Evolutionary conservation across 176 grass and related monocot species (phyloP).

Genomic region (Oryza longistaminata): DNA sequence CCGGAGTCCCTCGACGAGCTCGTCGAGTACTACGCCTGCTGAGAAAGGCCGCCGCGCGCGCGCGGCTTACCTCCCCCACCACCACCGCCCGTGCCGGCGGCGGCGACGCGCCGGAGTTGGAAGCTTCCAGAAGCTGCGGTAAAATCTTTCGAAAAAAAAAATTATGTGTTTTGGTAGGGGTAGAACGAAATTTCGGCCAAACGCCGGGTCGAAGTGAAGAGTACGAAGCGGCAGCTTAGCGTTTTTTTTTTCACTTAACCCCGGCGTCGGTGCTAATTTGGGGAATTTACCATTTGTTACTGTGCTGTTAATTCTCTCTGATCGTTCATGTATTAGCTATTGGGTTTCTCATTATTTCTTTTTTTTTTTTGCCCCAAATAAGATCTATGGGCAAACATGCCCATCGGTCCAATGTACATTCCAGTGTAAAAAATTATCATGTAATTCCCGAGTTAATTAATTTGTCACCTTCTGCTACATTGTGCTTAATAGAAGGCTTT

Average conservation of each 20-base stretch:
- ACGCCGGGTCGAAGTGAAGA: neutral
- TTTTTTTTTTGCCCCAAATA: neutral
- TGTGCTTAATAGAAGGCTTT: neutral
- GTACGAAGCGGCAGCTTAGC: neutral
- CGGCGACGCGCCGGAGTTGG: conserved; percentile 22
- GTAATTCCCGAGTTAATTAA: too few species aligned
- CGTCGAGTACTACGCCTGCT: conserved; percentile 77
- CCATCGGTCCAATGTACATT: conserved; percentile 22
- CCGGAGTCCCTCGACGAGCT: conserved; percentile 77
- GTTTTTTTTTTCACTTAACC: neutral
- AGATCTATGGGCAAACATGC: neutral
- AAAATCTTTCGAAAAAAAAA: neutral
- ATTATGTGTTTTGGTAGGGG: neutral
- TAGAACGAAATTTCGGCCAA: conserved; percentile 2
- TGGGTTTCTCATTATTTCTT: neutral
- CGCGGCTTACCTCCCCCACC: neutral
- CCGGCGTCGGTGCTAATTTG: conserved; percentile 19
- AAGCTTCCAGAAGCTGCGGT: conserved; percentile 9
- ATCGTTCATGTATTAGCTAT: conserved; percentile 13
- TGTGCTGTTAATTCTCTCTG: neutral
- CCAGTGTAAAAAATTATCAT: neutral
- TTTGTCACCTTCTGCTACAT: neutral
- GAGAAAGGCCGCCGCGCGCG: neutral
- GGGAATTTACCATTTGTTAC: conserved; percentile 6
- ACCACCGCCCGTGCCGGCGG: conserved; percentile 6